Conservation (phyloP, 1,139 yeast species). For the Saccharomyces pastorianus region DNA sequence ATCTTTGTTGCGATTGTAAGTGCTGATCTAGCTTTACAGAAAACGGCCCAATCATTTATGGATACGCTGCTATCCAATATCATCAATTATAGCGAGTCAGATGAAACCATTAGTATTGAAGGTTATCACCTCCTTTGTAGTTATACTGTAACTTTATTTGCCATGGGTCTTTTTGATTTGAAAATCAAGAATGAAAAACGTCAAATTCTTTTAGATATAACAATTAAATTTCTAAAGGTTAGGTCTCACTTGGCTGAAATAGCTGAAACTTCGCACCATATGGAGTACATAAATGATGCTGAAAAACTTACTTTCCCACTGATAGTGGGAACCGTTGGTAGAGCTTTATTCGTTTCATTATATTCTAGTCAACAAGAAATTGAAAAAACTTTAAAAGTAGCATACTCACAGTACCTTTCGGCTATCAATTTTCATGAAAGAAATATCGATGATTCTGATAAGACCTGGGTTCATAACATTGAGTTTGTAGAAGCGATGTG, state of each 20-base stretch:
- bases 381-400: constrained; percentile 14
- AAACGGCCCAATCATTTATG: constrained; percentile 8
- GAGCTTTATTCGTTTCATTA: constrained; percentile 24
- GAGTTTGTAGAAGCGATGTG: constrained; percentile 44
- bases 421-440: constrained; percentile 13
- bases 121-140: constrained; percentile 18
- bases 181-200: constrained; percentile 19
- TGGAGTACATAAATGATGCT: constrained; percentile 12
- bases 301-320: constrained; percentile 20
- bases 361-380: constrained; percentile 16
- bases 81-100: constrained; percentile 16
- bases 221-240: constrained; percentile 19
- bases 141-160: constrained; percentile 21
- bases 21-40: constrained; percentile 3
- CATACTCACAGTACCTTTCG: constrained; percentile 12
- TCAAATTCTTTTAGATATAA: constrained; percentile 19
- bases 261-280: constrained; percentile 10
- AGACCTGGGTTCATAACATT: constrained; percentile 30
- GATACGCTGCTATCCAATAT: constrained; percentile 18
- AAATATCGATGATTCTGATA: constrained; percentile 11
- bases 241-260: constrained; percentile 17
- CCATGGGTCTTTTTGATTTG: constrained; percentile 24
- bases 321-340: constrained; percentile 23
- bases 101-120: constrained; percentile 13
- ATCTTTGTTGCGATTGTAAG: constrained; percentile 14